Evolutionary conservation across 805 yeast species (phyloP), one percentile per base, ranked within the genome.

Genomic region (Saccharomycopsis schoenii): DNA sequence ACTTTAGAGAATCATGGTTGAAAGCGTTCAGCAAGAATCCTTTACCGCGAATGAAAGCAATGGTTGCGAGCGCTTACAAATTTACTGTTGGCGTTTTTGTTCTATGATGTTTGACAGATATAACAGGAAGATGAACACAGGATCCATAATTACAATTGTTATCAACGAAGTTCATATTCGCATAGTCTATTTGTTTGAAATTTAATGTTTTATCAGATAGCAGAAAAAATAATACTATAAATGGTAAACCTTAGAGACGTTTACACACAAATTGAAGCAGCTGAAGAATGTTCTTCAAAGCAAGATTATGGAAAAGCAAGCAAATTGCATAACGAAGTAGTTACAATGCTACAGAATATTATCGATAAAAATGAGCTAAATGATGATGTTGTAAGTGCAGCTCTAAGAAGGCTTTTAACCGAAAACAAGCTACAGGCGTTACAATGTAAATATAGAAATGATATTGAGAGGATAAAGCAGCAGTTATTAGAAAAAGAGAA

Each of bases 301-400:
- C 51, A 56, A 25, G 56, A 59, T 19, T 59, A 47, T 47, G 12
- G 17, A 24, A 56, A 56, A 15, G 61, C 61, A 9, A 59, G 51
- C 17, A 36, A 41, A 29, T 17, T 56, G 41, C 52, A 56, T 17
- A 25, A 25, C 12, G 51, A 59, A 47, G 59, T 37, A 2, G 34
- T 47, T 4, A 34, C 15, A 39, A 12, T n/a, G 24, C 40, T 59
- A 34, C 40, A 29, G 37, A 41, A 17, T n/a, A 50, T 36, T 41
- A 47, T 56, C 5, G 36, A 55, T 25, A 15, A 59, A 41, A 12
- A 37, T 12, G 19, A 39, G 3, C 14, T 37, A 12, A 39, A 56
- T 39, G 56, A 50, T 12, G 37, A 56, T 19, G 39, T n/a, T 1
- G 56, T 36, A 43, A 55, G 24, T 34, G 47, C 24, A 39, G 51